Percentiles rank a stretch among this genome's conserved stretches.
Evolutionary conservation across 495 filamentous ascomycete species (phyloP).

Genomic region (Thermochaetoides thermophila): DNA sequence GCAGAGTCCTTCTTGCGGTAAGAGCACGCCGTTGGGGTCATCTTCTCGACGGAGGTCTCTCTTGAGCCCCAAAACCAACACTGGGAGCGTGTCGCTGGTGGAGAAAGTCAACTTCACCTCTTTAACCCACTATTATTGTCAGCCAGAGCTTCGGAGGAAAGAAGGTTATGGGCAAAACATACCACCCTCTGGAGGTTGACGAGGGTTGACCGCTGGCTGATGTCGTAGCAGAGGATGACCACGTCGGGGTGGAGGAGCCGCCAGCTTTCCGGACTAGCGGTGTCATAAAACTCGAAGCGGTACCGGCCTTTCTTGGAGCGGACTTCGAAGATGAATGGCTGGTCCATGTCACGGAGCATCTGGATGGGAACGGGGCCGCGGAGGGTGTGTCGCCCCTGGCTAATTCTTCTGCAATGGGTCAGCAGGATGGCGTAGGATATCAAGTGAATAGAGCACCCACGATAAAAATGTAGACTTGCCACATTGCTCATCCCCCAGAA

Average conservation of each 20-base stretch:
- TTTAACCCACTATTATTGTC: slow-evolving; percentile 45
- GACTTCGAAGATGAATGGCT: slow-evolving; percentile 73
- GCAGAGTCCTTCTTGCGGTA: slow-evolving; percentile 58
- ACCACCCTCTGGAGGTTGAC: slow-evolving; percentile 45
- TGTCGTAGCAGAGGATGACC: slow-evolving; percentile 68
- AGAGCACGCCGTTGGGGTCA: slow-evolving; percentile 53
- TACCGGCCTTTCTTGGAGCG: slow-evolving; percentile 44
- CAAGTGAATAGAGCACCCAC: slow-evolving; percentile 35
- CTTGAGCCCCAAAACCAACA: slow-evolving; percentile 71
- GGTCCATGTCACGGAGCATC: slow-evolving; percentile 58
- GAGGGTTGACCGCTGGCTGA: slow-evolving; percentile 51
- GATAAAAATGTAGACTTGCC: slow-evolving; percentile 84
- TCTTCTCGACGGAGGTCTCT: slow-evolving; percentile 53
- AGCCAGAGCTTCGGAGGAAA: slow-evolving; percentile 5
- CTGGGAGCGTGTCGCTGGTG: slow-evolving; percentile 42
- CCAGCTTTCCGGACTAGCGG: slow-evolving; percentile 60
- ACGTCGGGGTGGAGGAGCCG: slow-evolving; percentile 55
- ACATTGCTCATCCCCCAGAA: slow-evolving; percentile 66
- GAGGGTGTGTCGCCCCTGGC: slow-evolving; percentile 25
- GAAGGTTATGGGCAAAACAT: slow-evolving; percentile 14
- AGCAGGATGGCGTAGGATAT: neutral
- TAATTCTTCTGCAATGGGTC: slow-evolving; percentile 30
- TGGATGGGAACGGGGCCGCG: slow-evolving; percentile 27
- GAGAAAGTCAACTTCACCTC: slow-evolving; percentile 50
- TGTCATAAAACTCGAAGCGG: slow-evolving; percentile 68